These are phyloP conservation scores for Pseudogymnoascus sp. DNA, from an alignment of 2,329 filamentous ascomycete genomes.

Conservation along the genomic window DNA sequence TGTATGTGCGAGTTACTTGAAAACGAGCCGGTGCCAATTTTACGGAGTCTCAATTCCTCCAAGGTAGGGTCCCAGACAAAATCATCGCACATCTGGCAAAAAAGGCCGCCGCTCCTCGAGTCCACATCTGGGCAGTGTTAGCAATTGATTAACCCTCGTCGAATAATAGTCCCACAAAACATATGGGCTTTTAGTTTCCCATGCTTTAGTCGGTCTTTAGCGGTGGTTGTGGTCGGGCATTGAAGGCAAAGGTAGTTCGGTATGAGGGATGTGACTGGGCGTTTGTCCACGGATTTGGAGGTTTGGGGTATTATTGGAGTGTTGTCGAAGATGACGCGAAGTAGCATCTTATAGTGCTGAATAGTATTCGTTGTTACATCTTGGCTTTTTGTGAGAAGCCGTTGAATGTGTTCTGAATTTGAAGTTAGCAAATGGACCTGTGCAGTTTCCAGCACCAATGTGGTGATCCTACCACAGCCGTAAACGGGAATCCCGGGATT, in stretches of 20 bases:
- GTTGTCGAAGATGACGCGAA: slow-evolving; percentile 63
- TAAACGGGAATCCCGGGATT: slow-evolving; percentile 52
- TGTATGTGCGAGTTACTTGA: slow-evolving; percentile 41
- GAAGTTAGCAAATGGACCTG: slow-evolving; percentile 25
- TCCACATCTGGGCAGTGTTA: slow-evolving; percentile 56
- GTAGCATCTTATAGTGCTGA: slow-evolving; percentile 62
- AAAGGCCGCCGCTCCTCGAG: slow-evolving; percentile 65
- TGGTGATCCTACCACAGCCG: slow-evolving; percentile 50
- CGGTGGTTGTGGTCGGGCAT: slow-evolving; percentile 61
- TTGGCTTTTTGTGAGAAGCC: slow-evolving; percentile 52
- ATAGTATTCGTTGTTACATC: slow-evolving; percentile 62
- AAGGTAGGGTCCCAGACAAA: slow-evolving; percentile 76
- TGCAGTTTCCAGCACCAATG: slow-evolving; percentile 3
- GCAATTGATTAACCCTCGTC: slow-evolving; percentile 1
- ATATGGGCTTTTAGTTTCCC: slow-evolving; percentile 61
- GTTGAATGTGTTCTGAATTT: slow-evolving; percentile 60
- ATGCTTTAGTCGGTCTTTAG: slow-evolving; percentile 59
- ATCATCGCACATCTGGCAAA: slow-evolving; percentile 75
- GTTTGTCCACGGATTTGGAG: slow-evolving; percentile 49
- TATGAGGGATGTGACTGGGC: slow-evolving; percentile 52
- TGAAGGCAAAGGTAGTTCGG: slow-evolving; percentile 67
- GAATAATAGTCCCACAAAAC: slow-evolving; percentile 53
- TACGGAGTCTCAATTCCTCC: slow-evolving; percentile 64
- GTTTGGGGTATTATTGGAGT: slow-evolving; percentile 59
- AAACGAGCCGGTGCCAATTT: slow-evolving; percentile 59